A percentile compares a stretch with the other conserved stretches of the same genome.
Evolutionary conservation across 2,329 filamentous ascomycete species (phyloP).

Genomic region (Aspergillus japonicus): DNA sequence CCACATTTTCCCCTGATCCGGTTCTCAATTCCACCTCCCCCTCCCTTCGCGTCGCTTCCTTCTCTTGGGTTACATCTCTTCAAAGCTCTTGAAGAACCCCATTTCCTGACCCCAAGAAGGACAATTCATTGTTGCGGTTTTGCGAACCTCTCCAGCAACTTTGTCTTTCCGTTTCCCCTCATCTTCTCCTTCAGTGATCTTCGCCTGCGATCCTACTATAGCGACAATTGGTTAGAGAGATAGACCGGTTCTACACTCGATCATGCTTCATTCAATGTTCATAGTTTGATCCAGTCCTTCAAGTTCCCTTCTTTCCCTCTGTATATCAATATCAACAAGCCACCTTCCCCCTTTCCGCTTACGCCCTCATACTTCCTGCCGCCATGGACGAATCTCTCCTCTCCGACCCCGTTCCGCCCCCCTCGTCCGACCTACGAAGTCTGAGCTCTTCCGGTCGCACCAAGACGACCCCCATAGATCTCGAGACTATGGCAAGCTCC

Average conservation of each 20-base stretch:
- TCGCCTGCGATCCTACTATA: background rate
- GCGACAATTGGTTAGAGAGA: constrained; percentile 5
- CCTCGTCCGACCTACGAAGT: constrained; percentile 39
- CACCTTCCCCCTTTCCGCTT: constrained; percentile 1
- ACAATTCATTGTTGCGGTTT: constrained; percentile 10
- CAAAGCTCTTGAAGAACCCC: background rate
- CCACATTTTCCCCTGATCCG: constrained; percentile 1
- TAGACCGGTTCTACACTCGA: constrained; percentile 2
- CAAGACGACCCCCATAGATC: constrained; percentile 36
- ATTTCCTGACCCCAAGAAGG: background rate
- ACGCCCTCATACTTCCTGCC: constrained; percentile 1
- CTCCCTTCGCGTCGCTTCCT: background rate
- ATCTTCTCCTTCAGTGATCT: constrained; percentile 3
- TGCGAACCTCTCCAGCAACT: constrained; percentile 6
- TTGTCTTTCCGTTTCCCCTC: background rate
- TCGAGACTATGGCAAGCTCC: constrained; percentile 32
- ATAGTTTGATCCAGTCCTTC: background rate
- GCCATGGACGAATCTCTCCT: constrained; percentile 37
- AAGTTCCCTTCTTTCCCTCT: background rate
- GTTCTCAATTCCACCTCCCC: background rate
- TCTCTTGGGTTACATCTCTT: background rate
- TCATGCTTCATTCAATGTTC: constrained; percentile 1
- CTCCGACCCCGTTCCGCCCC: constrained; percentile 26
- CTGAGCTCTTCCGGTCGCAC: constrained; percentile 38
- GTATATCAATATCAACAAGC: background rate